These are phyloP conservation scores for Fusarium napiforme DNA, from an alignment of 2,329 filamentous ascomycete species.

Conservation along the genomic window DNA sequence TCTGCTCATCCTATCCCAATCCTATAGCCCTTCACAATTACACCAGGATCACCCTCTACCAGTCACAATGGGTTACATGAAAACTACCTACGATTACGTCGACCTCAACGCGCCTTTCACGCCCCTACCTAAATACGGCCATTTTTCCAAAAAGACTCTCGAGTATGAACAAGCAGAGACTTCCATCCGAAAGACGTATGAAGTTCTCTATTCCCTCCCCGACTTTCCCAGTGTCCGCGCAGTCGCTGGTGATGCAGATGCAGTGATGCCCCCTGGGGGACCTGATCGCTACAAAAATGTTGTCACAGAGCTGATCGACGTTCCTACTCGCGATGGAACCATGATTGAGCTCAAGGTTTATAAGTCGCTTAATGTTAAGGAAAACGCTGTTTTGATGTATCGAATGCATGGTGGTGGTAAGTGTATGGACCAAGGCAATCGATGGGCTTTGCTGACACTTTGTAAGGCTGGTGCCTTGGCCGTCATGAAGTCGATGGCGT, in stretches of 20 bases:
- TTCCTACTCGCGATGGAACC: slow-evolving; percentile 31
- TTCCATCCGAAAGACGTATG: background rate
- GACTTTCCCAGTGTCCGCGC: slow-evolving; percentile 13
- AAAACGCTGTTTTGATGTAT: slow-evolving; percentile 36
- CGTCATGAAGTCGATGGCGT: slow-evolving; percentile 39
- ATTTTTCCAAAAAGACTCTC: slow-evolving; percentile 22
- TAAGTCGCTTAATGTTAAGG: slow-evolving; percentile 6
- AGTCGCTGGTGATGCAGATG: slow-evolving; percentile 20
- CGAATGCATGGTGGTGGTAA: slow-evolving; percentile 43
- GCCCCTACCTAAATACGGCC: slow-evolving; percentile 32
- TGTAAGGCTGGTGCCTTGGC: slow-evolving; percentile 37
- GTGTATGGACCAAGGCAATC: background rate
- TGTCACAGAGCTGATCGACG: slow-evolving; percentile 20
- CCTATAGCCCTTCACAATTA: background rate
- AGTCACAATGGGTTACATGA: slow-evolving; percentile 23
- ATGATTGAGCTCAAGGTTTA: slow-evolving; percentile 38
- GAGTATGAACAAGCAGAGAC: slow-evolving; percentile 11
- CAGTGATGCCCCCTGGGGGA: slow-evolving; percentile 28
- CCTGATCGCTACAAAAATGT: slow-evolving; percentile 31
- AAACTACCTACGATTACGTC: slow-evolving; percentile 20
- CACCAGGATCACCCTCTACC: background rate
- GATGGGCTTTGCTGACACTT: background rate
- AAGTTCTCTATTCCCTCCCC: background rate
- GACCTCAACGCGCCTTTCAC: slow-evolving; percentile 15
- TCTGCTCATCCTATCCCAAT: background rate